Evolutionary conservation across 129 eudicot genomes (phyloP).

Genomic region (Ambrosia artemisiifolia): DNA sequence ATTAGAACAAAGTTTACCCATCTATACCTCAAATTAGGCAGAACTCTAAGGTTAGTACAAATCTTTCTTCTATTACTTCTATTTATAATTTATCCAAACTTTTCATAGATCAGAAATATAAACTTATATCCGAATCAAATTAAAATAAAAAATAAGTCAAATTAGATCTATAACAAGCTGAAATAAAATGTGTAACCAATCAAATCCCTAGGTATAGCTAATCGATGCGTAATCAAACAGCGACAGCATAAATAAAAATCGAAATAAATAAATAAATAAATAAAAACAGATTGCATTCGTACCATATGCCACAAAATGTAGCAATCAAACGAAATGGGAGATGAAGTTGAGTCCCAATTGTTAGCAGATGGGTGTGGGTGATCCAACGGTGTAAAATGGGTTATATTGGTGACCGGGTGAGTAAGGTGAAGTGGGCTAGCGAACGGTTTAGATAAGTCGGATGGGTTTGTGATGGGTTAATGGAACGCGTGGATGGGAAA

Average conservation of each 20-base stretch:
- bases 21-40: background rate
- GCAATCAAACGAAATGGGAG: constrained; percentile 10
- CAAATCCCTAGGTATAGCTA: constrained; percentile 6
- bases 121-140: constrained; percentile 9
- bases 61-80: constrained; percentile 6
- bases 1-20: constrained; percentile 1
- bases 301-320: constrained; percentile 24
- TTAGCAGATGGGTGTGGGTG: background rate
- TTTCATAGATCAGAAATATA: constrained; percentile 20
- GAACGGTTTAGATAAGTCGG: constrained; percentile 8
- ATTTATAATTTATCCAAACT: background rate
- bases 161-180: constrained; percentile 21
- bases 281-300: background rate
- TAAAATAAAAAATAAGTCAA: background rate
- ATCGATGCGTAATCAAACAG: constrained; percentile 14
- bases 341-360: too few relatives aligned
- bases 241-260: background rate
- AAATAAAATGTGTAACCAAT: background rate
- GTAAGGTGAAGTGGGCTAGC: background rate
- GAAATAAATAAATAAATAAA: background rate
- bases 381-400: constrained; percentile 16
- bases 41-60: constrained; percentile 22
- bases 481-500: constrained; percentile 22
- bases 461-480: constrained; percentile 24
- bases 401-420: constrained; percentile 20